Evolutionary conservation across 495 filamentous ascomycete genomes (phyloP).

Genomic region (Xylaria nigripes): DNA sequence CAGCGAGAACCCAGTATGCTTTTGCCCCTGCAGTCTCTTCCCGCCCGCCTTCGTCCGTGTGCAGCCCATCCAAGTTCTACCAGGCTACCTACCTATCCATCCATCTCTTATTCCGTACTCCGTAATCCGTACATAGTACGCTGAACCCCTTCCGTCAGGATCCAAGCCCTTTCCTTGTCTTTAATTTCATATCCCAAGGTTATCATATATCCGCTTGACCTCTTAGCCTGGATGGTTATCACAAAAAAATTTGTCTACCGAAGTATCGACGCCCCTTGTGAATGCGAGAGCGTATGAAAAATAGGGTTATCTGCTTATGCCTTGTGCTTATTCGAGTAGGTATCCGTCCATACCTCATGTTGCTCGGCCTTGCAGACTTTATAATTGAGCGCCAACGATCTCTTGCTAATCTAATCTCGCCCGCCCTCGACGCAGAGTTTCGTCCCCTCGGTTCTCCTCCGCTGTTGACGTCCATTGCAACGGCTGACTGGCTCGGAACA

Average conservation of each 20-base stretch:
- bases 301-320: neutral
- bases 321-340: neutral
- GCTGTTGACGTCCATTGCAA: constrained; percentile 17
- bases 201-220: neutral
- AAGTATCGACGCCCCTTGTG: constrained; percentile 1
- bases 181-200: constrained; percentile 5
- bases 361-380: neutral
- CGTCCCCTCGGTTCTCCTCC: neutral
- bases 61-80: neutral
- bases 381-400: neutral
- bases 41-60: constrained; percentile 4
- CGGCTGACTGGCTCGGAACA: constrained; percentile 43
- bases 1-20: neutral
- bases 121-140: neutral
- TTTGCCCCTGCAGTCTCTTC: constrained; percentile 10
- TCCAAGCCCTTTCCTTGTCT: constrained; percentile 7
- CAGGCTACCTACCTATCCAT: constrained; percentile 1
- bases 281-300: neutral
- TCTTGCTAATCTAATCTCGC: neutral
- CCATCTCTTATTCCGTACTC: neutral
- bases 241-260: neutral
- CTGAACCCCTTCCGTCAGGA: neutral
- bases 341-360: constrained; percentile 1
- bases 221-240: constrained; percentile 2
- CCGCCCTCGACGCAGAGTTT: neutral